Conservation (phyloP, 352 stramenopile genomes). For the Pythium guiyangense region DNA sequence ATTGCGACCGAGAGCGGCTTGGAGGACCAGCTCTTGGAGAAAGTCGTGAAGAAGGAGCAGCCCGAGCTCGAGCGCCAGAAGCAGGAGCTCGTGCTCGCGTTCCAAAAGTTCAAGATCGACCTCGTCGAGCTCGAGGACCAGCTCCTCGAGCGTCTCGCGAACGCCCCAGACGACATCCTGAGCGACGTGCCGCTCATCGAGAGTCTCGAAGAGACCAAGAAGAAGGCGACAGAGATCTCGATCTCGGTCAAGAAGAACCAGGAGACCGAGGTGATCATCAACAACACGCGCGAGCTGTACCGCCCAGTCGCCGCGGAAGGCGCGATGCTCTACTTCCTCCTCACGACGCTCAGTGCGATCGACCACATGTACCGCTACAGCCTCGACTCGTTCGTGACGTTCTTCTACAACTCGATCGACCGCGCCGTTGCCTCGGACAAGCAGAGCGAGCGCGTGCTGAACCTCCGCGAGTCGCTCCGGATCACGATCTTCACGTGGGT, state of each 20-base stretch:
- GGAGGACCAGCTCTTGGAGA: constrained; percentile 95
- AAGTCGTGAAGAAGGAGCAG: constrained; percentile 95
- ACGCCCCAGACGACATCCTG: constrained; percentile 95
- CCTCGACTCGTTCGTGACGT: constrained; percentile 95
- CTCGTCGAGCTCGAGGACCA: constrained; percentile 96
- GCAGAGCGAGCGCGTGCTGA: constrained; percentile 88
- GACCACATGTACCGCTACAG: constrained; percentile 99
- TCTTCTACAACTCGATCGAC: constrained; percentile 96
- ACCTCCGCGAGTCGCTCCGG: constrained; percentile 91
- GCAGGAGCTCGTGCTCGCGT: constrained; percentile 89
- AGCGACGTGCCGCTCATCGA: constrained; percentile 96
- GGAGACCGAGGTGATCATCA: constrained; percentile 94
- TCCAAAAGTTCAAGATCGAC: constrained; percentile 96
- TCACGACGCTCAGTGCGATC: constrained; percentile 94
- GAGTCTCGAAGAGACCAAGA: constrained; percentile 95
- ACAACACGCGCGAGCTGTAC: constrained; percentile 93
- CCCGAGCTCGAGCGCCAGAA: constrained; percentile 93
- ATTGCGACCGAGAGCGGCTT: constrained; percentile 95
- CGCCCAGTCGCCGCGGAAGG: constrained; percentile 91
- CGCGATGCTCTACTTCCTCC: constrained; percentile 97
- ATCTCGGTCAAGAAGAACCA: constrained; percentile 94
- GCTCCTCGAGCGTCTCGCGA: constrained; percentile 92
- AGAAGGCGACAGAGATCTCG: constrained; percentile 94
- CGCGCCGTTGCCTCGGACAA: constrained; percentile 85
- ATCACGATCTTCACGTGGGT: constrained; percentile 98